phyloP scores from a whole-genome alignment of 2,329 filamentous ascomycete genomes.

The Colletotrichum chlorophyti region DNA sequence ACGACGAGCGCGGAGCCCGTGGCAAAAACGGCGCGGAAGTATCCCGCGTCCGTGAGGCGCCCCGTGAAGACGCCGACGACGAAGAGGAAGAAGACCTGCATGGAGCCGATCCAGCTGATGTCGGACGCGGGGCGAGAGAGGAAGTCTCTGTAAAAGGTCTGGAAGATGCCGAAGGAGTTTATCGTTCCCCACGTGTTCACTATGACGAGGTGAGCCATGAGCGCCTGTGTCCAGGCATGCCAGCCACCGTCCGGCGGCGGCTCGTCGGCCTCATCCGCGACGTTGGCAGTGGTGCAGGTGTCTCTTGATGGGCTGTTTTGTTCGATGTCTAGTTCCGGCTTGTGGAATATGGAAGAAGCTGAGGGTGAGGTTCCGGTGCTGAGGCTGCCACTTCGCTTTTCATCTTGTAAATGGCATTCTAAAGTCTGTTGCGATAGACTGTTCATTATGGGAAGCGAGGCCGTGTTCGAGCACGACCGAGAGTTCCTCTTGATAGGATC shows the following conservation, averaged over 20 bases:
- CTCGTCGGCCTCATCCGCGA: not conserved
- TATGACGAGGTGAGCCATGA: slow-evolving; percentile 39
- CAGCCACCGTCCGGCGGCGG: not conserved
- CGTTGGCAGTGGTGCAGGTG: not conserved
- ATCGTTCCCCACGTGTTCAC: slow-evolving; percentile 48
- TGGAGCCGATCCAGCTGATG: slow-evolving; percentile 54
- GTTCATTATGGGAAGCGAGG: no score
- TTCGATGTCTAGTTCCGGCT: not conserved
- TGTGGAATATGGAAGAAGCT: not conserved
- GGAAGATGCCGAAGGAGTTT: slow-evolving; percentile 52
- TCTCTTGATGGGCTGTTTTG: not conserved
- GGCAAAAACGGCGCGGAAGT: slow-evolving; percentile 46
- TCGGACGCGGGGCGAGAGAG: slow-evolving; percentile 37
- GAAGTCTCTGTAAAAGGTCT: slow-evolving; percentile 46
- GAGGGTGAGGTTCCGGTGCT: no score
- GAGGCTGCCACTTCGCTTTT: no score
- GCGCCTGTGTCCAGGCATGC: slow-evolving; percentile 6
- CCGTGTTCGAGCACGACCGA: no score
- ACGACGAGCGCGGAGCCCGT: slow-evolving; percentile 45
- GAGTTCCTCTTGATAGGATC: no score
- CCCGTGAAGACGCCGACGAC: slow-evolving; percentile 51
- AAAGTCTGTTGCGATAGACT: no score
- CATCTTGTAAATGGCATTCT: no score
- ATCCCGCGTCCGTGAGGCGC: slow-evolving; percentile 50
- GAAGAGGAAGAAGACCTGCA: slow-evolving; percentile 51